These are phyloP conservation scores for Naganishia liquefaciens DNA, from an alignment of 1,284 basidiomycete genomes.

Conservation along the genomic window DNA sequence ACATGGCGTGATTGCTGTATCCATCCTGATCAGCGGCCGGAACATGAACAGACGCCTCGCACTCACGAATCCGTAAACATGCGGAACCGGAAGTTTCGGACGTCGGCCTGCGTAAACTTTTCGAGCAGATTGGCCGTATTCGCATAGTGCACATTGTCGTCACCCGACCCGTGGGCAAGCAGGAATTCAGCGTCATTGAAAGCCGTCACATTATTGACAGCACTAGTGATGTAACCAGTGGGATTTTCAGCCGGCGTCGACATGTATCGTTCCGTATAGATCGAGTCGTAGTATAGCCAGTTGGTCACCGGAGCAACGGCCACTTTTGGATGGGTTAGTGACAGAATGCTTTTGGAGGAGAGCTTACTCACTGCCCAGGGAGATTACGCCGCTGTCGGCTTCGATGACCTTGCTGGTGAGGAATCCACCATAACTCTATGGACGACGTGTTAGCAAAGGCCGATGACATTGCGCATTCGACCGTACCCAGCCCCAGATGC, in stretches of 20 bases:
- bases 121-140: constrained; percentile 89
- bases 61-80: constrained; percentile 92
- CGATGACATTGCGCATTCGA: neutral
- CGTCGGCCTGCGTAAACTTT: constrained; percentile 75
- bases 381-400: constrained; percentile 78
- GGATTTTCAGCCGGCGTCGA: constrained; percentile 73
- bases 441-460: constrained; percentile 21
- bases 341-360: neutral
- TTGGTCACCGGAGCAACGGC: constrained; percentile 64
- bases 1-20: constrained; percentile 74
- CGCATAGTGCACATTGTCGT: constrained; percentile 90
- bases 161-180: constrained; percentile 87
- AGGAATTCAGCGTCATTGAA: constrained; percentile 78
- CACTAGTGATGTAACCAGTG: constrained; percentile 78
- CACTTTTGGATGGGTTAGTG: constrained; percentile 30
- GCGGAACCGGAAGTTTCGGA: constrained; percentile 81
- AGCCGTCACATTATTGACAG: constrained; percentile 78
- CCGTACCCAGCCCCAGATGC: constrained; percentile 92
- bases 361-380: constrained; percentile 70
- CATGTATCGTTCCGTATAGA: constrained; percentile 91
- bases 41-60: constrained; percentile 30
- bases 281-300: constrained; percentile 73
- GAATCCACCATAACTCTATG: constrained; percentile 86
- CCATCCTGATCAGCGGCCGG: constrained; percentile 31
- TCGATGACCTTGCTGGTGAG: constrained; percentile 90